Base-by-base conservation (phyloP, 1,284 basidiomycete species). In the Sphaerobolus stellatus region DNA sequence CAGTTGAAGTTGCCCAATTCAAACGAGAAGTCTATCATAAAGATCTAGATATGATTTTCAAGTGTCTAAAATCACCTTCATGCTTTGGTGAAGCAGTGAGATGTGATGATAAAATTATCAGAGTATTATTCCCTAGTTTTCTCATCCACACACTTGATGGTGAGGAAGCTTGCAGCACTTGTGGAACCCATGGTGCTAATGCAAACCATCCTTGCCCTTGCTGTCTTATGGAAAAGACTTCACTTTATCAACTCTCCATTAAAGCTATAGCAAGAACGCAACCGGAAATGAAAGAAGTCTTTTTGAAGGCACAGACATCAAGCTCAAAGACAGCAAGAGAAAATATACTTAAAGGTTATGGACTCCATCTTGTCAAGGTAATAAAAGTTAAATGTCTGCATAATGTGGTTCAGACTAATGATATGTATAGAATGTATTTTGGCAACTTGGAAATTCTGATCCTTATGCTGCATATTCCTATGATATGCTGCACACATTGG, bases 111-210 rank as follows among this genome's bases (percentile, higher is more conserved):
- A 34, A 33, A 5, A 52, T 59, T 5, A 58, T 38, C 5, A 60
- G 61, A 4, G 52, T 66, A 13, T 52, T 63, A 11, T 58, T 68
- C 47, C 67, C 67, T 3, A 64, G 67, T 0, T 53, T 70, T 48
- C 58, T 63, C 1, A 66, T 68, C 49, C 58, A 62, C 36, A 64
- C 62, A 13, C 56, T 70, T 44, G 69, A 71, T 44, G 64, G 57
- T 18, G 67, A 71, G 52, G 68, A 69, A 55, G 62, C 61, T 16
- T 27, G 59, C 5, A 59, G 63, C 29, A 65, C 63, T 22, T 62
- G 61, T 40, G 62, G 56, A 3, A 64, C 60, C 52, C 62, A 55
- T 18, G 62, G 57, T 36, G 58, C 60, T 25, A 52, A 9, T 13
- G 64, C 60, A 18, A 63, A 62, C 36, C 50, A 59, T 57, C 68